Evolutionary conservation across 2,329 filamentous ascomycete genomes (phyloP), one percentile per base, ranked within the genome.

Genomic region (Ascochyta fabae): DNA sequence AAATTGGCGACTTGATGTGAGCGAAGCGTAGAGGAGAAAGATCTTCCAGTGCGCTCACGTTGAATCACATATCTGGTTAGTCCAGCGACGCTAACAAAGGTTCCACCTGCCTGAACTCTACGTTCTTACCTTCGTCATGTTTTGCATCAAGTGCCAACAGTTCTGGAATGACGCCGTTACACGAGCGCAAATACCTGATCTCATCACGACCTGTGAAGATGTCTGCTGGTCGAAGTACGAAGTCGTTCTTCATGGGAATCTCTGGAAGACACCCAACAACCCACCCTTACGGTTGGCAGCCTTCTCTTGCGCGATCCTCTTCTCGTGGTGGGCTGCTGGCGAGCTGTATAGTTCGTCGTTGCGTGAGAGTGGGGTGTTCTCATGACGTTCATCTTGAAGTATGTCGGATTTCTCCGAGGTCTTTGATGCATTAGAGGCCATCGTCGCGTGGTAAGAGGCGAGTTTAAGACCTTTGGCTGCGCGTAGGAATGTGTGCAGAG

Each of bases 261-360:
- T 57, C 6, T 58, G 50, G 35, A 60, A 57, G 2, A 35, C 26
- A 24, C 59, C 53, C 12, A 47, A 13, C 0, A 57, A n/a, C 1
- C 57, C 54, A 4, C n/a, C 26, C 22, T 49, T 47, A 9, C 44
- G 40, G 4, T 49, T 23, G 19, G 40, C 29, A 23, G 19, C 41
- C 13, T 60, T 55, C 35, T 54, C 45, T 34, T 53, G 44, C 35
- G 47, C 46, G 12, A 48, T 46, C 0, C 22, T 22, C 1, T 45
- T n/a, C 5, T 56, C 43, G 31, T 45, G 19, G 26, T 46, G 3
- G 47, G 40, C 2, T 53, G 41, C 12, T 27, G 29, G 16, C 23
- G 39, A 15, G 48, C 44, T n/a, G 50, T 39, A 23, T 31, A 29
- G 36, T 29, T 26, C 41, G 40, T 49, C 36, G 10, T 46, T 42